phyloP scores from a whole-genome alignment of 192 early-diverging fungal genomes.

The Spizellomyces sp. region DNA sequence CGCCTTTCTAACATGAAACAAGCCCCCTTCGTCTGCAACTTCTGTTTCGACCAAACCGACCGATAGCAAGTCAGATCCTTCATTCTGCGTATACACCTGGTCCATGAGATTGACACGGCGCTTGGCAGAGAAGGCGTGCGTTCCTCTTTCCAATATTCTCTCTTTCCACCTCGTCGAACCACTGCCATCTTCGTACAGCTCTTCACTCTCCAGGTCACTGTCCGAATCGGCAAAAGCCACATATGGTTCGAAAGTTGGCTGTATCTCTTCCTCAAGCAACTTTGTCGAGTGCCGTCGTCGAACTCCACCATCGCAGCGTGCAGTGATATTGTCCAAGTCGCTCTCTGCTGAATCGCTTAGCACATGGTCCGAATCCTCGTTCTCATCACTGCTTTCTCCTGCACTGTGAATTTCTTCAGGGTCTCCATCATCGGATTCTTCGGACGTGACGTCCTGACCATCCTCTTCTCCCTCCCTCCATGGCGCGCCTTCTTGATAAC shows the following conservation, averaged over 20 bases:
- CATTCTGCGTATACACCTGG: slow-evolving; percentile 74
- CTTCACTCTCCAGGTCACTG: slow-evolving; percentile 62
- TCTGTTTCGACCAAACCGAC: slow-evolving; percentile 30
- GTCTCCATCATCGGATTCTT: slow-evolving; percentile 56
- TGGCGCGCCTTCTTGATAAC: not conserved
- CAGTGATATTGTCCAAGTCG: slow-evolving; percentile 35
- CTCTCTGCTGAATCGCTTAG: slow-evolving; percentile 40
- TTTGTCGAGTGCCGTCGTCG: not conserved
- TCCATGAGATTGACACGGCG: slow-evolving; percentile 84
- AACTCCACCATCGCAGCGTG: not conserved
- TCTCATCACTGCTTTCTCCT: slow-evolving; percentile 46
- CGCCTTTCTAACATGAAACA: slow-evolving; percentile 60
- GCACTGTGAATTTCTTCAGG: not conserved
- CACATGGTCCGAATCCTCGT: slow-evolving; percentile 49
- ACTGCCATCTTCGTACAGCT: slow-evolving; percentile 35
- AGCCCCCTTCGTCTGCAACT: slow-evolving; percentile 54
- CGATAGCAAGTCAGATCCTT: slow-evolving; percentile 19
- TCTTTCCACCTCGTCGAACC: slow-evolving; percentile 71
- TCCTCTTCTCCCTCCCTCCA: slow-evolving; percentile 30
- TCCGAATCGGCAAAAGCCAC: slow-evolving; percentile 64
- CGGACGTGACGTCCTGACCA: slow-evolving; percentile 44
- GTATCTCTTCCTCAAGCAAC: slow-evolving; percentile 15
- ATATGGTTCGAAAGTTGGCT: slow-evolving; percentile 14
- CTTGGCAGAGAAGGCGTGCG: slow-evolving; percentile 52
- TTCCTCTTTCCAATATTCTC: slow-evolving; percentile 65